These are phyloP conservation scores for Flaveria brownii DNA, from an alignment of 129 eudicot genomes.

Conservation along the genomic window DNA sequence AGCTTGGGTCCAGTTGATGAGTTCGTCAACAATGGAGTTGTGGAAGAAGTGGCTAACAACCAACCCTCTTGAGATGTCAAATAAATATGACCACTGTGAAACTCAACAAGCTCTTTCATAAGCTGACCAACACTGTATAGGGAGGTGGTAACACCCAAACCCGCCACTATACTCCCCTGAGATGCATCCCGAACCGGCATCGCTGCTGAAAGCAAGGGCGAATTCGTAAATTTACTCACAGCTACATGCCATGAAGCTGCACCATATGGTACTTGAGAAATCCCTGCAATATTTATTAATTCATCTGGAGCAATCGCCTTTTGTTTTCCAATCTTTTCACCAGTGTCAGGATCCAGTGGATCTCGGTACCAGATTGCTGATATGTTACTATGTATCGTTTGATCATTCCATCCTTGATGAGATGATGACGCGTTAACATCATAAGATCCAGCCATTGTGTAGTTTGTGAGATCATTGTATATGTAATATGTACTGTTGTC, in stretches of 20 bases:
- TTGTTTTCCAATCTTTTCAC: conserved; percentile 74
- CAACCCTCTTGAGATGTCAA: conserved; percentile 98
- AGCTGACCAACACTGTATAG: conserved; percentile 90
- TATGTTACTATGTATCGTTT: conserved; percentile 61
- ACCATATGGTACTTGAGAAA: conserved; percentile 95
- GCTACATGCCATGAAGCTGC: conserved; percentile 96
- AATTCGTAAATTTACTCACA: conserved; percentile 74
- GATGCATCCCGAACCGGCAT: conserved; percentile 83
- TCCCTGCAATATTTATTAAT: conserved; percentile 84
- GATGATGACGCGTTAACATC: conserved; percentile 48
- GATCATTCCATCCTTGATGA: conserved; percentile 87
- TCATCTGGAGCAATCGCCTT: conserved; percentile 81
- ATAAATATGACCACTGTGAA: conserved; percentile 90
- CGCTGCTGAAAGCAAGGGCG: conserved; percentile 92
- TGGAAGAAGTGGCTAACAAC: conserved; percentile 87
- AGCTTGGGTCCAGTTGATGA: conserved; percentile 71
- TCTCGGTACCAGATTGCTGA: conserved; percentile 92
- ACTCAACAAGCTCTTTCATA: conserved; percentile 89
- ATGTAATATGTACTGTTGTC: conserved; percentile 84
- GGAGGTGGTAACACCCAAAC: conserved; percentile 94
- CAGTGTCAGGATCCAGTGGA: conserved; percentile 71
- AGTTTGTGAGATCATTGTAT: conserved; percentile 80
- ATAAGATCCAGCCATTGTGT: conserved; percentile 61
- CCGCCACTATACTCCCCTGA: conserved; percentile 78
- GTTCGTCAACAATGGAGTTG: conserved; percentile 71